Evolutionary conservation across 345 rosid genomes (phyloP).

Genomic region (Acer negundo): DNA sequence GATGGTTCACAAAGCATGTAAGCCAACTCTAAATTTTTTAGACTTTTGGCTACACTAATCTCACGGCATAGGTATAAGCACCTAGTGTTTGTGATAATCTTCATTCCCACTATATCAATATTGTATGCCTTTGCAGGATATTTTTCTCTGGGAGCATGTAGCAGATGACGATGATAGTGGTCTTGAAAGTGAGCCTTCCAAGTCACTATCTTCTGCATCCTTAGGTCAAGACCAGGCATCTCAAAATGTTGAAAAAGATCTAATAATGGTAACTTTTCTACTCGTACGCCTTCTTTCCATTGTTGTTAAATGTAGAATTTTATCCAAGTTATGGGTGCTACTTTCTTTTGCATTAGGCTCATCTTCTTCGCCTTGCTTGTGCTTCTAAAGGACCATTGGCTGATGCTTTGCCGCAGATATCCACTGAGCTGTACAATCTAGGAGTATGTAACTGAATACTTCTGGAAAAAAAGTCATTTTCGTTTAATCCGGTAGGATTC

Average conservation of each 20-base stretch:
- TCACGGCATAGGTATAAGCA: neutral
- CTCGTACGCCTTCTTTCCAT: slow-evolving; percentile 12
- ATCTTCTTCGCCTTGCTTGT: slow-evolving; percentile 85
- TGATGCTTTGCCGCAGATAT: slow-evolving; percentile 70
- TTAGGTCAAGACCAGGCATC: slow-evolving; percentile 43
- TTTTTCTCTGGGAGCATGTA: slow-evolving; percentile 26
- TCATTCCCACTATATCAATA: neutral
- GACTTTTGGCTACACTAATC: neutral
- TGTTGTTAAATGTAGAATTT: slow-evolving; percentile 12
- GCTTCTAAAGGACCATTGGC: slow-evolving; percentile 66
- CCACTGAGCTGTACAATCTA: slow-evolving; percentile 69
- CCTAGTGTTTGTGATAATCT: neutral
- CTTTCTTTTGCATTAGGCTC: slow-evolving; percentile 50
- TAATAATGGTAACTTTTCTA: slow-evolving; percentile 55
- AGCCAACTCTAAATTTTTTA: neutral
- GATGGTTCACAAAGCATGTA: neutral
- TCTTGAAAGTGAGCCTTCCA: slow-evolving; percentile 43
- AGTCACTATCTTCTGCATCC: slow-evolving; percentile 53
- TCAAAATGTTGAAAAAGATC: slow-evolving; percentile 62
- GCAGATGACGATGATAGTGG: slow-evolving; percentile 39
- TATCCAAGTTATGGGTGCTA: slow-evolving; percentile 8
- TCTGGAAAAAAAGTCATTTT: neutral
- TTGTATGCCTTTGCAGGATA: slow-evolving; percentile 26
- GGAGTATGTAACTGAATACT: slow-evolving; percentile 59
- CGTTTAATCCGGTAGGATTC: neutral